Conservation (phyloP, 768 basidiomycete species). For the Crassisporium funariophilum region DNA sequence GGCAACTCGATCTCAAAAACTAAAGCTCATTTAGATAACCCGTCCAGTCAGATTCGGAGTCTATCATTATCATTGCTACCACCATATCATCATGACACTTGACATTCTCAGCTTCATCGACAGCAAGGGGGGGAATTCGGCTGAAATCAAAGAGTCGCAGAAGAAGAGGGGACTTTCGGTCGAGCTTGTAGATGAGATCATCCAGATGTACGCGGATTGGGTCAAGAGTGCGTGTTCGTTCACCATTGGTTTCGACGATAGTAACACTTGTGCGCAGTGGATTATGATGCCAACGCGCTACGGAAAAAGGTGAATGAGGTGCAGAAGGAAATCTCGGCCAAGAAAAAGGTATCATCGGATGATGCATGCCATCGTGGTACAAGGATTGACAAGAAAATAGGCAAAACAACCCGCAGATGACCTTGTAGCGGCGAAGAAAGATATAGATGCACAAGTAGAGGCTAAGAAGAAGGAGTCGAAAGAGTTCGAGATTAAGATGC, state of each 20-base stretch:
- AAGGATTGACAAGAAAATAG: slow-evolving; percentile 38
- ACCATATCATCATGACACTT: slow-evolving; percentile 65
- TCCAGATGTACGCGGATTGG: slow-evolving; percentile 92
- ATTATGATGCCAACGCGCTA: slow-evolving; percentile 78
- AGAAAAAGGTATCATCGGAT: slow-evolving; percentile 73
- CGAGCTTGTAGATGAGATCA: slow-evolving; percentile 92
- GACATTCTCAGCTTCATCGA: slow-evolving; percentile 82
- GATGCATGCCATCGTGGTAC: background rate
- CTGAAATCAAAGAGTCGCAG: slow-evolving; percentile 90
- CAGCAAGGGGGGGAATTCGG: slow-evolving; percentile 89
- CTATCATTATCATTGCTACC: too few species aligned
- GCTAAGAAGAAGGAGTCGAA: slow-evolving; percentile 75
- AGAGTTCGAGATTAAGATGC: slow-evolving; percentile 78
- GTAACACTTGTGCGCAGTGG: slow-evolving; percentile 65
- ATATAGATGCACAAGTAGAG: slow-evolving; percentile 80
- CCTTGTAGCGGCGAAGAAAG: slow-evolving; percentile 80
- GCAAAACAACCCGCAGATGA: slow-evolving; percentile 92
- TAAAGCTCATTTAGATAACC: too few species aligned
- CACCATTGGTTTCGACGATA: too few species aligned
- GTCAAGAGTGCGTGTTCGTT: slow-evolving; percentile 74
- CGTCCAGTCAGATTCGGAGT: too few species aligned
- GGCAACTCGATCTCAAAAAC: too few species aligned
- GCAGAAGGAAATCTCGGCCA: slow-evolving; percentile 92
- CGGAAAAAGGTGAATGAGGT: slow-evolving; percentile 85
- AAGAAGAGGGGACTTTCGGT: slow-evolving; percentile 86